Evolutionary conservation across 495 filamentous ascomycete species (phyloP), one percentile per base, ranked within the genome.

Genomic region (Penicillium verhagenii): DNA sequence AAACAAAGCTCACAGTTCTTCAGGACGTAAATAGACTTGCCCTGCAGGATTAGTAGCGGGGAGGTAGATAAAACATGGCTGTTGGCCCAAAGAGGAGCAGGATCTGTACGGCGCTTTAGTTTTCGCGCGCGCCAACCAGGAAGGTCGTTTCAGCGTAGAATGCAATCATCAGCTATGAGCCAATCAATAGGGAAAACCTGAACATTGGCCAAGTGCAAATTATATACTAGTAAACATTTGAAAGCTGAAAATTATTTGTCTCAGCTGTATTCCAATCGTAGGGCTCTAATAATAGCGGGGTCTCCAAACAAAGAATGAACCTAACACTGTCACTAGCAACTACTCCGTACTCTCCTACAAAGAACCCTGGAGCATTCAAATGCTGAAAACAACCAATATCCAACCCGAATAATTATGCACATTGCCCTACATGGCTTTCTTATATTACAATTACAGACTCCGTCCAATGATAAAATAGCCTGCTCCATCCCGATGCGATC

Each of bases 71-170:
- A n/a, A n/a, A n/a, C 11, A 1, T 23, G 21, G 25, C 3, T 35
- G 16, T 6, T 23, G 10, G 25, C 26, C 25, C 39, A 18, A 16
- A 47, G 13, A 8, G 28, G 42, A 25, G 19, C 5, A 23, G 28
- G 16, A 21, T 26, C 14, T 19, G 49, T 54, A 42, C 31, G 48
- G 50, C 42, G 57, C 53, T 60, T 61, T 45, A 58, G n/a, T n/a
- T 19, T 53, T 66, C 57, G 64, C 64, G 64, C 64, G 64, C 64
- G 64, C 54, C 40, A 64, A 58, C 23, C 18, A 38, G 47, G 45
- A 48, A 31, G 31, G 46, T 52, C 8, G 56, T 61, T 60, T 62
- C 61, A 60, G 24, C 39, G 45, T 14, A 28, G n/a, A 46, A 43
- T 20, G 24, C 40, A 25, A 38, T 21, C 14, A 19, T 10, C 24